Evolutionary conservation across 768 basidiomycete genomes (phyloP).

Genomic region (Tricholoma hemisulphureum): DNA sequence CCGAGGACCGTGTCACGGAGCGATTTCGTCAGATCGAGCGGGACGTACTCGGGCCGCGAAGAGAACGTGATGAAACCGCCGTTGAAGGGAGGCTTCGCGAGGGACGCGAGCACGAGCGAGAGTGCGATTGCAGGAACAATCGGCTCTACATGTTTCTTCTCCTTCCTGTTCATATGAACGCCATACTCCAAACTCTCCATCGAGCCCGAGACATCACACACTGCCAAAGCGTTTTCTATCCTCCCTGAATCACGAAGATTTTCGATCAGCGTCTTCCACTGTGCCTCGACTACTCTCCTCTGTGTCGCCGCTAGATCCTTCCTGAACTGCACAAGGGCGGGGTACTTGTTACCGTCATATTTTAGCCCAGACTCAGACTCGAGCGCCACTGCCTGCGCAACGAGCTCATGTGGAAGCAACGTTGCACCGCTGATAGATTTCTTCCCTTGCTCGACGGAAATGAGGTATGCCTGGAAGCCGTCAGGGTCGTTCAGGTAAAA

Average conservation of each 20-base stretch:
- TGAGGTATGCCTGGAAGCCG: slow-evolving; percentile 59
- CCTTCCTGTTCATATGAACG: neutral
- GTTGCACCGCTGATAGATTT: slow-evolving; percentile 63
- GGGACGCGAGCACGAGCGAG: slow-evolving; percentile 60
- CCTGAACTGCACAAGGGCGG: slow-evolving; percentile 24
- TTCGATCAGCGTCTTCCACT: slow-evolving; percentile 63
- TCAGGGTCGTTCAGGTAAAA: slow-evolving; percentile 60
- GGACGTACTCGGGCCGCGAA: slow-evolving; percentile 43
- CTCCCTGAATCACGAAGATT: slow-evolving; percentile 49
- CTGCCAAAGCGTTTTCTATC: slow-evolving; percentile 59
- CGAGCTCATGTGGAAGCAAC: slow-evolving; percentile 62
- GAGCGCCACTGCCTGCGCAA: slow-evolving; percentile 36
- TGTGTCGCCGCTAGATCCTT: slow-evolving; percentile 33
- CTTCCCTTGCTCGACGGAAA: slow-evolving; percentile 54
- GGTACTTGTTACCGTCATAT: slow-evolving; percentile 19
- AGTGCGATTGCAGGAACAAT: slow-evolving; percentile 67
- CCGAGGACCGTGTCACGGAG: slow-evolving; percentile 36
- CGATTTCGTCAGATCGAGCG: slow-evolving; percentile 41
- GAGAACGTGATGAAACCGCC: slow-evolving; percentile 73
- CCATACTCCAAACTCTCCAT: slow-evolving; percentile 45
- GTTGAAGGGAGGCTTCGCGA: slow-evolving; percentile 64
- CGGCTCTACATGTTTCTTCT: slow-evolving; percentile 43
- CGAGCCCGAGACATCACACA: slow-evolving; percentile 75
- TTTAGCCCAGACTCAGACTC: neutral
- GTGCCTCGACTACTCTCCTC: slow-evolving; percentile 53